A percentile compares a stretch with the other conserved stretches of the same genome.
Evolutionary conservation across 164 flowering plant species (phyloP).

Genomic region (Saururus chinensis): DNA sequence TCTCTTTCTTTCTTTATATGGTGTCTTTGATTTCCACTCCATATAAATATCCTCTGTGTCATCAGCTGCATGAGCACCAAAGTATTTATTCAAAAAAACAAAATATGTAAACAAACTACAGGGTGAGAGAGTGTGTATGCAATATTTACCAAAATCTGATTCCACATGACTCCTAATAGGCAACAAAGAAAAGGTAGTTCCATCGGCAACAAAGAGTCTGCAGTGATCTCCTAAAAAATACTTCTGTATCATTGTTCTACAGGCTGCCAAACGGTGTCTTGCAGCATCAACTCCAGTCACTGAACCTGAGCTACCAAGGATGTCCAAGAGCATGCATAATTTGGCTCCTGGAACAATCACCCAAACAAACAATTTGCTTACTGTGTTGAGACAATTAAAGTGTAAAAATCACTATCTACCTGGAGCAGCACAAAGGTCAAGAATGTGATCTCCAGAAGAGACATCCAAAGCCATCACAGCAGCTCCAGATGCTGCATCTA

Average conservation of each 20-base stretch:
- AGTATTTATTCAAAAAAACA: conserved; percentile 20
- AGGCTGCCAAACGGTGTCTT: conserved; percentile 83
- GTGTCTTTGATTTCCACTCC: conserved; percentile 76
- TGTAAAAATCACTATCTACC: conserved; percentile 23
- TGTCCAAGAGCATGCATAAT: conserved; percentile 79
- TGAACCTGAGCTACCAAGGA: conserved; percentile 76
- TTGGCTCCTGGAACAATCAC: conserved; percentile 64
- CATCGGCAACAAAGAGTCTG: conserved; percentile 93
- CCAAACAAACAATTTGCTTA: background rate
- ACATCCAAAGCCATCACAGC: conserved; percentile 74
- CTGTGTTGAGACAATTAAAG: background rate
- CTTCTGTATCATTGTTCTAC: conserved; percentile 82
- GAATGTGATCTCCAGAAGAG: conserved; percentile 71
- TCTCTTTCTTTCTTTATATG: conserved; percentile 76
- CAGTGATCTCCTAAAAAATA: conserved; percentile 65
- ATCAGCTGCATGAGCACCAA: conserved; percentile 8
- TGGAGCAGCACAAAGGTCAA: conserved; percentile 98
- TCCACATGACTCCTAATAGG: conserved; percentile 31
- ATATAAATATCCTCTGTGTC: conserved; percentile 27
- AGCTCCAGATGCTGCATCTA: conserved; percentile 95
- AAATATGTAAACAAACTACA: background rate
- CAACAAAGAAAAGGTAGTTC: conserved; percentile 61
- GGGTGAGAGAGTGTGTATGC: background rate
- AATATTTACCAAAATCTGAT: conserved; percentile 22
- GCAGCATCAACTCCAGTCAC: conserved; percentile 91